Percentiles rank a stretch among this genome's conserved stretches.
phyloP scores from a whole-genome alignment of 192 early-diverging fungal genomes.

The Linnemannia zychae region DNA sequence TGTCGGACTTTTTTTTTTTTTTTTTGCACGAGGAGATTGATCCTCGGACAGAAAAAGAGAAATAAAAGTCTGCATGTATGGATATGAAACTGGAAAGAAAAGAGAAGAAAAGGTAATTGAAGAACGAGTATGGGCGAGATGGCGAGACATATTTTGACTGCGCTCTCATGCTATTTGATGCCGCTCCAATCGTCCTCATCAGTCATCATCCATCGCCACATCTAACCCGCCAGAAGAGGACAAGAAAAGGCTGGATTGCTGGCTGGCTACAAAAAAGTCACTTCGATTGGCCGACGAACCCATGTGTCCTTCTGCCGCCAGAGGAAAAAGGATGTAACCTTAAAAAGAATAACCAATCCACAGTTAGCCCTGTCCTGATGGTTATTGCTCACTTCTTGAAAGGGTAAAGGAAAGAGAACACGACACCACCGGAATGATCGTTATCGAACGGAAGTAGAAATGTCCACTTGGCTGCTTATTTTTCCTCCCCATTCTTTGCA shows the following conservation, averaged over 20 bases:
- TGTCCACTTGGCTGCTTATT: no score
- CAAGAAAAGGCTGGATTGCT: background rate
- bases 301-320: constrained; percentile 18
- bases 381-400: background rate
- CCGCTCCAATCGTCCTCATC: background rate
- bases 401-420: background rate
- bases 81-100: background rate
- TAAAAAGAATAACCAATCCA: constrained; percentile 11
- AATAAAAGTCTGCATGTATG: no score
- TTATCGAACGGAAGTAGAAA: background rate
- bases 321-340: no score
- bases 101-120: background rate
- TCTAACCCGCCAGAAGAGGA: background rate
- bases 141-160: constrained; percentile 37
- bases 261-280: background rate
- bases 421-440: background rate
- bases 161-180: constrained; percentile 17
- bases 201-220: constrained; percentile 10
- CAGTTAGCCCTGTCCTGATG: background rate
- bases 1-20: background rate
- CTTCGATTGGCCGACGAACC: no score
- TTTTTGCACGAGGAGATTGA: background rate
- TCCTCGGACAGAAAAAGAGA: no score
- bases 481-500: no score
- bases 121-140: constrained; percentile 9